Percentiles rank a stretch among this genome's conserved stretches.
phyloP scores from a whole-genome alignment of 2,329 filamentous ascomycete genomes.

The Alternaria atra region DNA sequence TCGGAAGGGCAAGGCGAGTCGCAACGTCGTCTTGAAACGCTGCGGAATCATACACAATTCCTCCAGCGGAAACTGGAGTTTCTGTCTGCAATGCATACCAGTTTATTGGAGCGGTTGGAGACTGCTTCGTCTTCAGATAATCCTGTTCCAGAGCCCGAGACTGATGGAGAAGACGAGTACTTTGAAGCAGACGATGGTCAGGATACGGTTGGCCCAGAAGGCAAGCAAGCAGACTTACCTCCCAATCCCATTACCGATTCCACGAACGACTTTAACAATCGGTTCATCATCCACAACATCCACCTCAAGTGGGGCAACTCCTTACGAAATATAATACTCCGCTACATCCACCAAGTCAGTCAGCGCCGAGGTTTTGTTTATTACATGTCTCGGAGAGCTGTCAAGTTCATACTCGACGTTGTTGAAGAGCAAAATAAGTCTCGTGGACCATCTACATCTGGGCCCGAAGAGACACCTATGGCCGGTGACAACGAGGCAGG shows the following conservation, averaged over 20 bases:
- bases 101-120: conserved; percentile 63
- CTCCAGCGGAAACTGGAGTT: conserved; percentile 68
- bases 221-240: conserved; percentile 62
- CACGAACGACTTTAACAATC: conserved; percentile 94
- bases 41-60: conserved; percentile 65
- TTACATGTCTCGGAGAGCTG: conserved; percentile 92
- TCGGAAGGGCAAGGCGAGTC: conserved; percentile 62
- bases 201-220: conserved; percentile 56
- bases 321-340: conserved; percentile 91
- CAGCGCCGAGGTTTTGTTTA: conserved; percentile 97
- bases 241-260: conserved; percentile 78
- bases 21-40: conserved; percentile 63
- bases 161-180: conserved; percentile 55
- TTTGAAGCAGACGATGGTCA: conserved; percentile 64
- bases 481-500: conserved; percentile 65
- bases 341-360: conserved; percentile 96
- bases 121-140: conserved; percentile 70
- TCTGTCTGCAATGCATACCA: conserved; percentile 65
- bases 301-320: conserved; percentile 99
- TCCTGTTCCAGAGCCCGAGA: conserved; percentile 53
- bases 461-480: conserved; percentile 39
- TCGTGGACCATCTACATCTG: conserved; percentile 41
- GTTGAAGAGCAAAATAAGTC: conserved; percentile 90
- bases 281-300: conserved; percentile 97
- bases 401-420: conserved; percentile 98